Conservation (phyloP, 202 grass and related monocot genomes). For the Thinopyrum obtusiflorum region DNA sequence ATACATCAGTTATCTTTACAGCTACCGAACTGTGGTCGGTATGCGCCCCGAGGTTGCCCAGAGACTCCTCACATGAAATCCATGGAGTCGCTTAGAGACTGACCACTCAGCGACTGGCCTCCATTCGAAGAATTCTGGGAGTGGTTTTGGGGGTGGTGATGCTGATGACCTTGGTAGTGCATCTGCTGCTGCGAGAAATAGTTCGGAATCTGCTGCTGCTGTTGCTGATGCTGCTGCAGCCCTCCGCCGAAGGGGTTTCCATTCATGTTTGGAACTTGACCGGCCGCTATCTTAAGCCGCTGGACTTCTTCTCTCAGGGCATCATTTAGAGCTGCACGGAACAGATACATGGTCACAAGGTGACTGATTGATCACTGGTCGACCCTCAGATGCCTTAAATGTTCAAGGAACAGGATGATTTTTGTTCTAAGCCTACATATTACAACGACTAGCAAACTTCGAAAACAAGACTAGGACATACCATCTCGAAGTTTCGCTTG, state of each 20-base stretch:
- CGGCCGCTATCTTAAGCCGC: conserved; percentile 70
- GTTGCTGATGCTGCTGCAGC: conserved; percentile 38
- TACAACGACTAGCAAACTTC: background rate
- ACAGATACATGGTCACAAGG: background rate
- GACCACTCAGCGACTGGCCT: conserved; percentile 37
- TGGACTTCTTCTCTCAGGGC: conserved; percentile 91
- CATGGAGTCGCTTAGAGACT: conserved; percentile 72
- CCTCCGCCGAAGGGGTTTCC: conserved; percentile 61
- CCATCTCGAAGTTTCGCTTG: conserved; percentile 97
- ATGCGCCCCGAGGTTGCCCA: background rate
- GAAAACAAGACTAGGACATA: conserved; percentile 33
- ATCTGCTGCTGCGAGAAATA: conserved; percentile 72
- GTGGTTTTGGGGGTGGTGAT: conserved; percentile 35
- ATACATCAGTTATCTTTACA: conserved; percentile 58
- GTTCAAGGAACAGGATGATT: background rate
- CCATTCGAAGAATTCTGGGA: conserved; percentile 52
- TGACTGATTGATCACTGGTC: conserved; percentile 1
- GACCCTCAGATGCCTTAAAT: background rate
- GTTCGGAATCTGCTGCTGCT: conserved; percentile 45
- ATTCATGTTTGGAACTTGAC: conserved; percentile 66
- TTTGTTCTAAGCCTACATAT: background rate
- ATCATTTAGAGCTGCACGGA: conserved; percentile 75
- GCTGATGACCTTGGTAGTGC: conserved; percentile 53
- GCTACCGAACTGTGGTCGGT: conserved; percentile 27
- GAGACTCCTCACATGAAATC: conserved; percentile 61